Conservation (phyloP, 768 basidiomycete species). For the Inosperma sp. region DNA sequence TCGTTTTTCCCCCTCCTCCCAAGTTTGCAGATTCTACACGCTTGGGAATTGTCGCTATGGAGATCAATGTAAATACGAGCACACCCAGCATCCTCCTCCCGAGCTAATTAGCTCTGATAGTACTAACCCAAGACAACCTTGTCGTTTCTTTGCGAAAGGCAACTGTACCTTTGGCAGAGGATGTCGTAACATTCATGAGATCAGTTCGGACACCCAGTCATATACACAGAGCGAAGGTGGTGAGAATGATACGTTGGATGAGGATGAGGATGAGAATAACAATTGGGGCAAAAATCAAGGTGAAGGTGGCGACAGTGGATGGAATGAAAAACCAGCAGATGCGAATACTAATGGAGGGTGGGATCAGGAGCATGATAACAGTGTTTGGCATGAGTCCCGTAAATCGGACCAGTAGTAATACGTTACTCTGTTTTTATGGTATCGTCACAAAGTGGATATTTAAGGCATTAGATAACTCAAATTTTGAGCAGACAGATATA, state of each 20-base stretch:
- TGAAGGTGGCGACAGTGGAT: background rate
- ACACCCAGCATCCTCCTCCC: constrained; percentile 21
- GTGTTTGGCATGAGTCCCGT: background rate
- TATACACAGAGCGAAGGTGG: constrained; percentile 1
- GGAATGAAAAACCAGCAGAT: background rate
- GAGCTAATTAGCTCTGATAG: no score
- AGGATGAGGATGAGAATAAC: no score
- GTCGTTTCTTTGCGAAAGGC: constrained; percentile 21
- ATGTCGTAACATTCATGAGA: constrained; percentile 26
- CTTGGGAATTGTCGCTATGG: constrained; percentile 39
- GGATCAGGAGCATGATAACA: background rate
- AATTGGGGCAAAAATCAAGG: constrained; percentile 1
- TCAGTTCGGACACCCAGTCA: no score
- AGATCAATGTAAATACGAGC: constrained; percentile 32
- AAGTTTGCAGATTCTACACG: constrained; percentile 33
- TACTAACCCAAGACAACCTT: no score
- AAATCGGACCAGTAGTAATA: no score
- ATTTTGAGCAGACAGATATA: no score
- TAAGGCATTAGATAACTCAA: no score
- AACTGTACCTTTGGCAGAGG: constrained; percentile 18
- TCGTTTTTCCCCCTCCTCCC: background rate
- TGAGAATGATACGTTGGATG: constrained; percentile 6
- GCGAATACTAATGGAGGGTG: no score
- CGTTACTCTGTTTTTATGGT: no score
- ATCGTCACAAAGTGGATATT: no score